Base-by-base conservation (phyloP, 2,329 filamentous ascomycete species). In the Sporothrix mexicana region DNA sequence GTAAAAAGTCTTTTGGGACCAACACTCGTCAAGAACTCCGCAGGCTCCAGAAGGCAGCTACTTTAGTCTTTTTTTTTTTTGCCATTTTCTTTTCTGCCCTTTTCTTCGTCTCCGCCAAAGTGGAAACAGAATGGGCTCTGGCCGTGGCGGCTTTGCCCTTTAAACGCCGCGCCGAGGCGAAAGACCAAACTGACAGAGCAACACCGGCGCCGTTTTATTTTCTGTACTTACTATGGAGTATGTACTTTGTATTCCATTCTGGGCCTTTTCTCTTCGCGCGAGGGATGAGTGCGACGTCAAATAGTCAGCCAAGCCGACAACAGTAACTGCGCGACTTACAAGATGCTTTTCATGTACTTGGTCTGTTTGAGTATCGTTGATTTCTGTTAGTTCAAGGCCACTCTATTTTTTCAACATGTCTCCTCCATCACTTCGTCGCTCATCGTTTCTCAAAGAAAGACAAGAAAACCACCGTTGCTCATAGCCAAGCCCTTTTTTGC, bases 401-500 rank as follows among this genome's bases (percentile, higher is more conserved):
- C 41, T 23, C 41, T 57, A 15, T 64, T 64, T 64, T 59, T 45
- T 45, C 17, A 45, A 64, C 36, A 64, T 64, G 17, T 47, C 7
- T 41, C n/a, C 20, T 45, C 61, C 61, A 25, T 55, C 51, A 36
- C 30, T 36, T 36, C 30, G 7, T 36, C 30, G 30, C 30, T 7
- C 12, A 57, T 25, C 12, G 23, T 62, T 20, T 47, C 23, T 66
- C 61, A 66, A 45, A 45, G 17, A 66, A 66, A 20, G 25, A 45
- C 10, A 61, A 13, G 15, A 61, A 13, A 45, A 66, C 25, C 47
- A 43, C 41, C 10, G 61, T 47, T 25, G 10, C n/a, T 43, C n/a
- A 41, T 43, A 47, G 61, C 61, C 61, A 66, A 47, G 61, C 41
- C 61, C 61, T 66, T 47, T 47, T 66, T 64, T 64, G n/a, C 59